Evolutionary conservation across 106 monocot genomes (phyloP).

Genomic region (Posidonia australis): DNA sequence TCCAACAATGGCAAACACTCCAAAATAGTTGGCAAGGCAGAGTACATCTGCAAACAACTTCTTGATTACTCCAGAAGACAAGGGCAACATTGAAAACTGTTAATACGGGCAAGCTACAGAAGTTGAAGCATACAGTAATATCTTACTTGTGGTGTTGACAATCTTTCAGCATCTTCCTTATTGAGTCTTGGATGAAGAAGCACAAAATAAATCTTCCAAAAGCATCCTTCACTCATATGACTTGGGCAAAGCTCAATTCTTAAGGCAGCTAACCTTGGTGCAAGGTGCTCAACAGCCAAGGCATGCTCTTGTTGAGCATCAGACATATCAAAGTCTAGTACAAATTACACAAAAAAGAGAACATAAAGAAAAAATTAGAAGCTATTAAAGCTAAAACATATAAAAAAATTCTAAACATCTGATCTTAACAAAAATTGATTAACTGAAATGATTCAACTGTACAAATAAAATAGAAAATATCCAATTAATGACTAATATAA

Average conservation of each 20-base stretch:
- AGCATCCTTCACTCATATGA: conserved; percentile 91
- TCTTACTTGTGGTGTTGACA: conserved; percentile 81
- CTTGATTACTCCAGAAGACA: too few relatives aligned
- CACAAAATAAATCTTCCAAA: conserved; percentile 99
- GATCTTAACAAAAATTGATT: too few relatives aligned
- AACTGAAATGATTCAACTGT: too few relatives aligned
- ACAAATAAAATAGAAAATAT: too few relatives aligned
- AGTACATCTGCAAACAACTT: too few relatives aligned
- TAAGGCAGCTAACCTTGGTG: conserved; percentile 83
- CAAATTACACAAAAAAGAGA: background rate
- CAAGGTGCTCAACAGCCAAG: conserved; percentile 61
- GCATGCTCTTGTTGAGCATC: conserved; percentile 85
- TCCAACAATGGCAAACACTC: too few relatives aligned
- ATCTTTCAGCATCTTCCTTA: conserved; percentile 72
- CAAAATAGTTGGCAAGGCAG: too few relatives aligned
- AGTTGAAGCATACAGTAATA: background rate
- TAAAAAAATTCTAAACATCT: background rate
- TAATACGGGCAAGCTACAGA: background rate
- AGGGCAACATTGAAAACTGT: background rate
- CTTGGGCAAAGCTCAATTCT: conserved; percentile 91
- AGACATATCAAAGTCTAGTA: conserved; percentile 92
- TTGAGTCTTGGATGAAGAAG: conserved; percentile 87
- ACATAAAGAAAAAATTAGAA: background rate
- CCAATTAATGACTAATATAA: too few relatives aligned
- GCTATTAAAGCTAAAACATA: background rate